Evolutionary conservation across 2,329 filamentous ascomycete genomes (phyloP), one percentile per base, ranked within the genome.

Genomic region (Fusarium buxicola): DNA sequence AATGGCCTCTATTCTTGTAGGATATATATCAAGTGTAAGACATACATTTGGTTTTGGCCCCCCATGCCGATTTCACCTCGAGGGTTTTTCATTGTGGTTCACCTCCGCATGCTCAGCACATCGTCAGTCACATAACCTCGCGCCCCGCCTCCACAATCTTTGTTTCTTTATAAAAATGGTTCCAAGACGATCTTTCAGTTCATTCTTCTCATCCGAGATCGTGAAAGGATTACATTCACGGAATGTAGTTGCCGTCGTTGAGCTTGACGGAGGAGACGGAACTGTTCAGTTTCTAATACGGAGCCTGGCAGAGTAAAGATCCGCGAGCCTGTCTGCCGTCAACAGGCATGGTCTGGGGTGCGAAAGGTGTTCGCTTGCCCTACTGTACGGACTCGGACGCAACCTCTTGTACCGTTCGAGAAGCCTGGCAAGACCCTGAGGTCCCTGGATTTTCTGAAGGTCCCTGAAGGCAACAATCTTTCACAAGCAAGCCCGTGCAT

Each of bases 161-260:
- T 27, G 24, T 32, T 32, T 10, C 8, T 40, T 49, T 40, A 49
- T 40, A 32, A 40, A 40, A 49, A 35, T 40, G 46, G 46, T 11
- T 39, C 45, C 5, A 12, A 21, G 32, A 18, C 18, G 34, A 48
- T 48, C 45, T 21, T 16, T 21, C 10, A 39, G 21, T 35, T 39
- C 25, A 15, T 27, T 34, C 18, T 12, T 12, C 7, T 48, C 25
- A 15, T 10, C 34, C 18, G 32, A 36, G 30, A 34, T 46, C 21
- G 46, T 32, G 46, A 49, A 49, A 16, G 18, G 18, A 40, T 40
- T 3, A 49, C 16, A 18, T 30, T 21, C 12, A 48, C 15, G 90
- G 90, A 48, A 93, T 90, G 52, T 84, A 81, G 66, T 86, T 85
- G 59, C 89, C 89, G 78, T 93, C 89, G 70, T 90, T 91, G 59